Conservation (phyloP, 805 yeast species). For the Yarrowia osloensis region DNA sequence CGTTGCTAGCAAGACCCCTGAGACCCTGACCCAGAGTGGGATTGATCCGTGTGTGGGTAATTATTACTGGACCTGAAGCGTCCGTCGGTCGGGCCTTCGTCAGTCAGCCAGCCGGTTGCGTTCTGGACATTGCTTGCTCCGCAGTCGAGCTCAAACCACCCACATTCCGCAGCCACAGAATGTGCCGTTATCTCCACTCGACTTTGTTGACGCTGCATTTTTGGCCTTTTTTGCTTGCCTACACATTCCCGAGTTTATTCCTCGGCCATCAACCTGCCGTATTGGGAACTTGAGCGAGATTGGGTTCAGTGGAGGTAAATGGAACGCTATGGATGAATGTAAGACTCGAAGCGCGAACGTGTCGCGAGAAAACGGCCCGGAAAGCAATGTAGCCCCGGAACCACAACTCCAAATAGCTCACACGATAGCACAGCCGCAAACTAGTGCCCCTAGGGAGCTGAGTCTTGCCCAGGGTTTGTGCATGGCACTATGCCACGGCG, state of each 20-base stretch:
- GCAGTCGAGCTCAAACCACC: not conserved
- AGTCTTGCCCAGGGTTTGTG: not conserved
- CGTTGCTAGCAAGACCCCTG: not conserved
- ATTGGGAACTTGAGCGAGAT: not conserved
- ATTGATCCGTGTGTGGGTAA: too few relatives aligned
- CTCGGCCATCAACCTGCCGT: not conserved
- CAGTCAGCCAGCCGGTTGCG: too few relatives aligned
- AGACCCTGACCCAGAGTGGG: too few relatives aligned
- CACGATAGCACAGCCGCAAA: not conserved
- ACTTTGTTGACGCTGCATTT: not conserved
- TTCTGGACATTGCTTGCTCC: not conserved
- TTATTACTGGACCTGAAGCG: not conserved
- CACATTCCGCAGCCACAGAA: constrained; percentile 27
- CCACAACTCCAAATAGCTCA: not conserved
- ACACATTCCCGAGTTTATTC: constrained; percentile 28
- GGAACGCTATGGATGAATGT: not conserved
- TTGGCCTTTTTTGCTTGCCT: not conserved
- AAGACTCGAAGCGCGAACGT: too few relatives aligned
- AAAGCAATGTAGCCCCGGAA: not conserved
- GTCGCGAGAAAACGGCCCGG: too few relatives aligned
- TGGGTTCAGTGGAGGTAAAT: not conserved
- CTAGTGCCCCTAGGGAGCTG: not conserved
- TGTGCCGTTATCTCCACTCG: constrained; percentile 27
- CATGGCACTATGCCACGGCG: not conserved
- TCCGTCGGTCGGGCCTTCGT: too few relatives aligned